Conservation (phyloP, 495 filamentous ascomycete genomes). For the Trypethelium eluteriae region DNA sequence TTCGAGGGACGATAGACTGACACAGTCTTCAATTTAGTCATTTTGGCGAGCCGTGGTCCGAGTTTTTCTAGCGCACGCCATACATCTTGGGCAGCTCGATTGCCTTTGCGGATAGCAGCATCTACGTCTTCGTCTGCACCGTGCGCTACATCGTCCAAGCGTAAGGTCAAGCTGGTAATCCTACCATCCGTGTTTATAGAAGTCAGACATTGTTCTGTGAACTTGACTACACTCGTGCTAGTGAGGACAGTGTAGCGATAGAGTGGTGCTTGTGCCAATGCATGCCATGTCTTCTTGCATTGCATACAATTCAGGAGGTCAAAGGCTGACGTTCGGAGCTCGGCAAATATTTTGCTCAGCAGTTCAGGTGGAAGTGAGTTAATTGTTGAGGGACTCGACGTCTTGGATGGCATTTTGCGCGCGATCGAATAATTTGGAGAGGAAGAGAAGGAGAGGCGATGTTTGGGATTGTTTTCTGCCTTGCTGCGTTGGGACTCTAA, state of each 20-base stretch:
- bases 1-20: constrained; percentile 3
- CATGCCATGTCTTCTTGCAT: neutral
- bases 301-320: neutral
- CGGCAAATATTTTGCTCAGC: neutral
- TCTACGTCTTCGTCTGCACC: neutral
- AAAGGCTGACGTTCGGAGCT: neutral
- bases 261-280: neutral
- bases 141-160: neutral
- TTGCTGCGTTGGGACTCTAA: no score
- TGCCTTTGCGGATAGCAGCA: neutral
- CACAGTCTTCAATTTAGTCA: neutral
- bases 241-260: neutral
- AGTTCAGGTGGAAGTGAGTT: neutral
- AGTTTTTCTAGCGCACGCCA: neutral
- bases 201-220: neutral
- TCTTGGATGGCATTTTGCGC: neutral
- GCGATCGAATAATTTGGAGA: neutral
- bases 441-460: neutral
- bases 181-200: neutral
- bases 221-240: neutral
- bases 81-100: neutral
- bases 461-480: no score
- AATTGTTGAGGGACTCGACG: neutral
- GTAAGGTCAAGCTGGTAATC: neutral
- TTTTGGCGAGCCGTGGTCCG: neutral